These are phyloP conservation scores for Zhuliangozyma blackwelliae DNA, from an alignment of 1,139 yeast genomes.

Conservation along the genomic window DNA sequence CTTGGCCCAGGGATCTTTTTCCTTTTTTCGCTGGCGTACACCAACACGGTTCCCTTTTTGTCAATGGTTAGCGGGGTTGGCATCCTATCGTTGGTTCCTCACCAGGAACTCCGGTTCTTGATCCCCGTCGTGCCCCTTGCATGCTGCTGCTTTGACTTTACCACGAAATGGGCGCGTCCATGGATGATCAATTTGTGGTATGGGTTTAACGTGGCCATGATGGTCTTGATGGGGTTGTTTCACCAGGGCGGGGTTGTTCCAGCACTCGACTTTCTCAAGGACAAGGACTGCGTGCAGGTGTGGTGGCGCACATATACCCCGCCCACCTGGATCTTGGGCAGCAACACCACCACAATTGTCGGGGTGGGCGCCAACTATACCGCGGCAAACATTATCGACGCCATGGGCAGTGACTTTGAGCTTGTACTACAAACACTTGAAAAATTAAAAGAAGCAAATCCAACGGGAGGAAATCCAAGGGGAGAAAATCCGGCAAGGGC, in stretches of 20 bases:
- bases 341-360: slow-evolving; percentile 12
- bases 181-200: slow-evolving; percentile 49
- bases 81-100: slow-evolving; percentile 70
- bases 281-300: slow-evolving; percentile 33
- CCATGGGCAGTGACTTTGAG: slow-evolving; percentile 50
- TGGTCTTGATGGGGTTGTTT: slow-evolving; percentile 66
- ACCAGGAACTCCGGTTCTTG: slow-evolving; percentile 86
- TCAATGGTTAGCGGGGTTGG: slow-evolving; percentile 59
- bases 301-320: slow-evolving; percentile 98
- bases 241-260: slow-evolving; percentile 93
- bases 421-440: slow-evolving; percentile 11
- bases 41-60: slow-evolving; percentile 50
- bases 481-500: not conserved
- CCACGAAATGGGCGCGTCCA: slow-evolving; percentile 11
- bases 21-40: slow-evolving; percentile 28
- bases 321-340: slow-evolving; percentile 79
- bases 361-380: not conserved
- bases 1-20: slow-evolving; percentile 69
- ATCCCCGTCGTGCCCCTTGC: slow-evolving; percentile 72
- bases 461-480: no score
- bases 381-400: slow-evolving; percentile 33
- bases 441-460: no score
- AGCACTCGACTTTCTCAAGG: slow-evolving; percentile 36
- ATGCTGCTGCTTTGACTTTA: slow-evolving; percentile 56
- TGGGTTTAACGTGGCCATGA: slow-evolving; percentile 56